Percentiles rank a stretch among this genome's conserved stretches.
Evolutionary conservation across 192 early-diverging fungal species (phyloP).

Genomic region (Linderina pennispora): DNA sequence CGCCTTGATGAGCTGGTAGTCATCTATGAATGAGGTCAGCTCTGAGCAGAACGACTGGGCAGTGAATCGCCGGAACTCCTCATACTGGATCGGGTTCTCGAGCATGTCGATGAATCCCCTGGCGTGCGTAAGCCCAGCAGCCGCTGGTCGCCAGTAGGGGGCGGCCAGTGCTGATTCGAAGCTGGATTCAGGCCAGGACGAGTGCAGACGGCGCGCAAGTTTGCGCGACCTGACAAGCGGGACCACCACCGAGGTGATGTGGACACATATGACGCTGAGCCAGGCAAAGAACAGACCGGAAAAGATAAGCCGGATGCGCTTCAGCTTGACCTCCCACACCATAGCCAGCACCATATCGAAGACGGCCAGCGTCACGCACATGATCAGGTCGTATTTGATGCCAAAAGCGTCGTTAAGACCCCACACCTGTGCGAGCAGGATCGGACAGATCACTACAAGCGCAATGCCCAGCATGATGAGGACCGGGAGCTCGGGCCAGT

Average conservation of each 20-base stretch:
- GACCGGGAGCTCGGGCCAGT: not conserved
- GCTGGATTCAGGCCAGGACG: not conserved
- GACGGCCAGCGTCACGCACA: not conserved
- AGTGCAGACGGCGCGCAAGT: not conserved
- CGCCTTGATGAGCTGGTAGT: conserved; percentile 20
- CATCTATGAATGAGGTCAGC: conserved; percentile 16
- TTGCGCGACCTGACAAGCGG: not conserved
- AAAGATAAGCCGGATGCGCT: not conserved
- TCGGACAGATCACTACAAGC: not conserved
- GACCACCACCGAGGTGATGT: not conserved
- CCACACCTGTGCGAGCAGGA: not conserved
- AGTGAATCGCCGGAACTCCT: conserved; percentile 4
- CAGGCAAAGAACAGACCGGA: not conserved
- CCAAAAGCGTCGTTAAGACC: not conserved
- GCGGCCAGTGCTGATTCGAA: no score
- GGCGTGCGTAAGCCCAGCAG: not conserved
- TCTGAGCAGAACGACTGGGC: conserved; percentile 26
- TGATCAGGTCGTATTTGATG: not conserved
- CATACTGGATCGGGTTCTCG: not conserved
- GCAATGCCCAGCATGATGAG: not conserved
- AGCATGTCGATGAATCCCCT: not conserved
- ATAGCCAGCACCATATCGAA: not conserved
- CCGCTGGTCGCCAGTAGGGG: no score
- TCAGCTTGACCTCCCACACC: not conserved
- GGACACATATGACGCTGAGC: not conserved